A percentile compares a stretch with the other conserved stretches of the same genome.
Conservation (phyloP, 768 basidiomycete genomes). For the Galerina sulciceps region DNA sequence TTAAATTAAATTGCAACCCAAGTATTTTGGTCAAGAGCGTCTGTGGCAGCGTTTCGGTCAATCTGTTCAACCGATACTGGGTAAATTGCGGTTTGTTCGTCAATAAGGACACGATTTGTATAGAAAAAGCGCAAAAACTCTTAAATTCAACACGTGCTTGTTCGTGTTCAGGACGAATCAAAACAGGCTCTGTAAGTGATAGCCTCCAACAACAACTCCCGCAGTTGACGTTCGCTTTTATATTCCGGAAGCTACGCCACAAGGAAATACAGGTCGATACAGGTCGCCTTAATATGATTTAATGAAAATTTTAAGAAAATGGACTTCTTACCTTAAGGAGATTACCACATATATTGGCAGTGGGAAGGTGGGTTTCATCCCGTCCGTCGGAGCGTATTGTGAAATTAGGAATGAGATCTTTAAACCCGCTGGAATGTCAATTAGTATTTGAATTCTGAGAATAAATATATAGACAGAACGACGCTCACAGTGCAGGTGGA, state of each 20-base stretch:
- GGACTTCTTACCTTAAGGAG: slow-evolving; percentile 70
- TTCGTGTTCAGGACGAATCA: slow-evolving; percentile 81
- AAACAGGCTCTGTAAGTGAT: slow-evolving; percentile 91
- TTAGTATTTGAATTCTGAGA: not conserved
- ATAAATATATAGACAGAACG: not conserved
- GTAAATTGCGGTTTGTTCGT: no score
- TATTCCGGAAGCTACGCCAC: slow-evolving; percentile 70
- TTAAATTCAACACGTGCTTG: not conserved
- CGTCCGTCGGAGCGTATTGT: no score
- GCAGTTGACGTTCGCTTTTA: slow-evolving; percentile 61
- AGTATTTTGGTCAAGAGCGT: no score
- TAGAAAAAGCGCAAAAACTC: not conserved
- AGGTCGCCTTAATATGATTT: no score
- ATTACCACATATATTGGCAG: slow-evolving; percentile 90
- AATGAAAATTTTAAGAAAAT: no score
- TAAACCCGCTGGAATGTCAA: slow-evolving; percentile 64
- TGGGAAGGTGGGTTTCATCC: slow-evolving; percentile 62
- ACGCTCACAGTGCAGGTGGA: slow-evolving; percentile 79
- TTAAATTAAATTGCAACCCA: no score
- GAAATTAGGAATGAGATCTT: slow-evolving; percentile 70
- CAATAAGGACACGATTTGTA: not conserved
- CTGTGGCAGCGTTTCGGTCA: no score
- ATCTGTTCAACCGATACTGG: no score
- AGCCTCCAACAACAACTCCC: slow-evolving; percentile 81
- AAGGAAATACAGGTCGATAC: not conserved